Base-by-base conservation (phyloP, 108 stramenopile species). In the Nitzschia palea region DNA sequence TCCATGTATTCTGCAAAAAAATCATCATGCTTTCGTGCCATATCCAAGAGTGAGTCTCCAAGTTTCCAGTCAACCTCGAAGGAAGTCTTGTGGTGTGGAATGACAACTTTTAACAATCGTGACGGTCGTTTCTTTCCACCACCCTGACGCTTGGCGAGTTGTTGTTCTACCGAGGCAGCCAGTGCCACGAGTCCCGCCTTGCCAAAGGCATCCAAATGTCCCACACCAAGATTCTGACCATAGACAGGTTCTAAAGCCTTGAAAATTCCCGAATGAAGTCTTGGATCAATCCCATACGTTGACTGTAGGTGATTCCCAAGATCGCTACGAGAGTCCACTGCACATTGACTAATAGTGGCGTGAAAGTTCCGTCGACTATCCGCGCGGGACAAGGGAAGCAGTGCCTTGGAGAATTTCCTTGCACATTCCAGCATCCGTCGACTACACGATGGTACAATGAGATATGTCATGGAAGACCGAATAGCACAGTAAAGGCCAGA, bases 1-100 rank as follows among this genome's bases (percentile, higher is more conserved):
- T 90, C 88, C n/a, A 89, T 60, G 62, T 86, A 84, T 63, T 84
- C 83, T 4, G 70, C 79, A 33, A 89, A 57, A 0, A 82, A 64
- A 28, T 75, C 70, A 34, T 58, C 57, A 55, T 74, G 74, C 9
- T 55, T 52, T 23, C 62, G 68, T 12, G 67, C 67, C 18, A 62
- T 37, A 36, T 68, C 67, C 67, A 76, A 50, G 17, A 76, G 25
- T 3, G 66, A 68, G 5, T 76, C 67, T 35, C 74, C 74, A 15
- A 61, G 32, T 22, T 43, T 51, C 73, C 65, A 68, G 2, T 68
- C 28, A 0, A 68, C 17, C 10, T 68, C 61, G 45, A 68, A 76
- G 2, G 48, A 31, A 22, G 51, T 68, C 25, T 44, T 2, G 43
- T 76, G 74, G 20, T 76, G 67, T 2, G 74, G 67, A 29, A 76